Conservation (phyloP, 2,329 filamentous ascomycete species). For the Sclerotinia glacialis region DNA sequence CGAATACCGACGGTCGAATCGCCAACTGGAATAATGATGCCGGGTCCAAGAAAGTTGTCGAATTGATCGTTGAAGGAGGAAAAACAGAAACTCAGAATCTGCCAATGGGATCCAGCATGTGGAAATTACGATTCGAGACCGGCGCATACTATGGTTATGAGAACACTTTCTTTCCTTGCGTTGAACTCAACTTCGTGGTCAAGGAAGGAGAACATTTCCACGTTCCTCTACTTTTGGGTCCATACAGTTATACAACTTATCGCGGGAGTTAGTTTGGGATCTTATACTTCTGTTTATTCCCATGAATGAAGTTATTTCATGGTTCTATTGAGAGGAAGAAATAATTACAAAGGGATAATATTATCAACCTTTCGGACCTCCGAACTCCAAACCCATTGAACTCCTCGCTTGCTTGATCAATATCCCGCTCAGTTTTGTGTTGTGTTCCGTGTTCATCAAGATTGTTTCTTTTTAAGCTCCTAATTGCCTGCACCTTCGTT, state of each 20-base stretch:
- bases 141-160: conserved; percentile 66
- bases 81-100: conserved; percentile 2
- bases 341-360: conserved; percentile 17
- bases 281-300: not conserved
- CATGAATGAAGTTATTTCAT: conserved; percentile 17
- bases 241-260: conserved; percentile 81
- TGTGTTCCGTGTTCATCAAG: conserved; percentile 2
- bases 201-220: conserved; percentile 67
- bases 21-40: conserved; percentile 52
- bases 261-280: conserved; percentile 58
- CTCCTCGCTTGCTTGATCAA: conserved; percentile 19
- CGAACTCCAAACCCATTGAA: conserved; percentile 13
- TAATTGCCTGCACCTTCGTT: not conserved
- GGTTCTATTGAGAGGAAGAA: not conserved
- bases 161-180: conserved; percentile 56
- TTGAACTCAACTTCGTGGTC: conserved; percentile 53
- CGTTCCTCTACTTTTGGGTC: conserved; percentile 73
- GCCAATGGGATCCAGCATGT: conserved; percentile 45
- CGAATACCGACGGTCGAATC: conserved; percentile 75
- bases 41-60: conserved; percentile 5
- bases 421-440: conserved; percentile 3
- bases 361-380: conserved; percentile 17
- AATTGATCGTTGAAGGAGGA: conserved; percentile 26
- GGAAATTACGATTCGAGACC: conserved; percentile 71
- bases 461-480: not conserved